These are phyloP conservation scores for Triadica sebifera DNA, from an alignment of 345 rosid species.

Conservation along the genomic window DNA sequence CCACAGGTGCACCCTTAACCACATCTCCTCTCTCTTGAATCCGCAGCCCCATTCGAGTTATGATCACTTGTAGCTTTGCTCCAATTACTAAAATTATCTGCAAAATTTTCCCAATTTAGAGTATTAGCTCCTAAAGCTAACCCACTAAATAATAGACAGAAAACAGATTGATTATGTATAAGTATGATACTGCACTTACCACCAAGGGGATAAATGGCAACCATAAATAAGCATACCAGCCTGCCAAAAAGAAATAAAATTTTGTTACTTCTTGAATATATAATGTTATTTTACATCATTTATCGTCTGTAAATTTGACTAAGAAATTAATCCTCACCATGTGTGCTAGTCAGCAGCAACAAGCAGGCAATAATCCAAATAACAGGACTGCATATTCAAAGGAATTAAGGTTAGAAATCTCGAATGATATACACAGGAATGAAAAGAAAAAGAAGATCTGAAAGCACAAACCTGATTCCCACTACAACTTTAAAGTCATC, in stretches of 20 bases:
- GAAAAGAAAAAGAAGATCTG: background rate
- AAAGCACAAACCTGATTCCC: conserved; percentile 60
- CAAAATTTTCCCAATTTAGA: conserved; percentile 2
- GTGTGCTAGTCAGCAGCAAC: conserved; percentile 67
- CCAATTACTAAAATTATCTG: conserved; percentile 77
- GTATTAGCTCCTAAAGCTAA: background rate
- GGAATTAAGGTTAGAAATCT: conserved; percentile 5
- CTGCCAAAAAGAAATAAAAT: conserved; percentile 33
- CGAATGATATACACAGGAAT: background rate
- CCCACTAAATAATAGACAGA: background rate
- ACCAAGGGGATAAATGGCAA: conserved; percentile 73
- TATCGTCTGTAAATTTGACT: background rate
- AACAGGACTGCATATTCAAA: conserved; percentile 54
- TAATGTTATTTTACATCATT: background rate
- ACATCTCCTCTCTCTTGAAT: conserved; percentile 84
- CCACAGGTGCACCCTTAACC: conserved; percentile 87
- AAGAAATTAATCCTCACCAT: conserved; percentile 47
- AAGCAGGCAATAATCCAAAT: conserved; percentile 75
- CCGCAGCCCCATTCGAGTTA: conserved; percentile 74
- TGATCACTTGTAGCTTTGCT: conserved; percentile 77
- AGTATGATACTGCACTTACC: conserved; percentile 47
- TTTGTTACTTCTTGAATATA: background rate
- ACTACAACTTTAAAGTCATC: conserved; percentile 87
- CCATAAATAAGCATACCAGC: conserved; percentile 71
- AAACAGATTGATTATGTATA: background rate